A percentile compares a stretch with the other conserved stretches of the same genome.
phyloP scores from a whole-genome alignment of 192 early-diverging fungal species.

The Entomortierella beljakovae region DNA sequence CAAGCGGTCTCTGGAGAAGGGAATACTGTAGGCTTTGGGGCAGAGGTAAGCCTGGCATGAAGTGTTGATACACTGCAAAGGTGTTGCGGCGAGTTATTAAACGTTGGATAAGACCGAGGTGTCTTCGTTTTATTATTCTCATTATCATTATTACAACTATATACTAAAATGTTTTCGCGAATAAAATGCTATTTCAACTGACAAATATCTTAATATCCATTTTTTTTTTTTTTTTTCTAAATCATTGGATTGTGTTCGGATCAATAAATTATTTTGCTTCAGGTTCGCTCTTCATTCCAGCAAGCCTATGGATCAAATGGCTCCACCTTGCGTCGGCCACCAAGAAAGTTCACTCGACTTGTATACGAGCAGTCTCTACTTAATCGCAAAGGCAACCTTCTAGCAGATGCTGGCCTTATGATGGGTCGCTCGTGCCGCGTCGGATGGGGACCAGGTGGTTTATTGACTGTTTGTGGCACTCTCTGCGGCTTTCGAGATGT shows the following conservation, averaged over 20 bases:
- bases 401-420: conserved; percentile 80
- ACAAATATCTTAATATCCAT: no score
- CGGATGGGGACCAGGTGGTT: conserved; percentile 85
- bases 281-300: conserved; percentile 48
- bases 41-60: conserved; percentile 54
- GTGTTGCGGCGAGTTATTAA: no score
- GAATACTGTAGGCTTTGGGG: conserved; percentile 31
- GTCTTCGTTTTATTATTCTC: neutral
- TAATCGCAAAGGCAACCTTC: conserved; percentile 54
- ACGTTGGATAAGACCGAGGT: no score
- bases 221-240: neutral
- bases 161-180: conserved; percentile 13
- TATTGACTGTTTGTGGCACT: conserved; percentile 69
- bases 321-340: conserved; percentile 14
- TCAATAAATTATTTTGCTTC: neutral
- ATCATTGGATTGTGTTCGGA: neutral
- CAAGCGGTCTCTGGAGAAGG: conserved; percentile 4
- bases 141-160: neutral
- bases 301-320: conserved; percentile 10
- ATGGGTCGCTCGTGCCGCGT: conserved; percentile 88
- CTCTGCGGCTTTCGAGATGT: conserved; percentile 21
- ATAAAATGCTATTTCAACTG: conserved; percentile 50
- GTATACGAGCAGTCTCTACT: conserved; percentile 41
- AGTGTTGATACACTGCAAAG: neutral
- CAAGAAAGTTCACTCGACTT: conserved; percentile 32